Base-by-base conservation (phyloP, 106 monocot species). In the Hemerocallis citrina region DNA sequence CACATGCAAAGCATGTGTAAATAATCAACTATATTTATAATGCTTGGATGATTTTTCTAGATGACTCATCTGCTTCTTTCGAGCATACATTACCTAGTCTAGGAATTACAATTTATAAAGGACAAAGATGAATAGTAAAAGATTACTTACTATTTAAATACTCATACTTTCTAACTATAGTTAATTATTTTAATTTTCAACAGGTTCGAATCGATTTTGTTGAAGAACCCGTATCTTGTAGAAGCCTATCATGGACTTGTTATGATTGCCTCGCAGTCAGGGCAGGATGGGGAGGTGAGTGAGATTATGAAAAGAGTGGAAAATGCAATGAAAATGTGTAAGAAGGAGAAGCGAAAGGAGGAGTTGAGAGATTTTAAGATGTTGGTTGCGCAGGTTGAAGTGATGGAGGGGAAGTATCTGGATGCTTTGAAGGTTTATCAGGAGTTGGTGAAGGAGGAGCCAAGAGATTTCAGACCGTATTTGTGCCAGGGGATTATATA, bases 211-310 rank as follows among this genome's bases (percentile, higher is more conserved):
- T 66, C 66, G 1, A 34, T 93, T 28, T 48, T 86, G 20, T 16
- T 36, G 40, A 76, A 72, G 30, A 76, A 81, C 33, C 92, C 92
- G 3, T 68, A 72, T 6, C 37, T 70, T 13, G 88, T 85, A 7
- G 92, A 93, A 57, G 92, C 92, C 0, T 93, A 88, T 50, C 87
- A 93, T 21, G 92, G 85, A 34, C 76, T 92, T 15, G 70, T 88
- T 9, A 57, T 93, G 78, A 66, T 70, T 7, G 71, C 88, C 7
- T 68, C 67, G 28, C 61, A 73, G 34, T 49, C 63, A 1, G 40
- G 17, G 29, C 58, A 30, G 10, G 34, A 32, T 8, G 41, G 15
- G 7, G 70, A 69, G 29, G 61, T 85, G 22, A 37, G 29, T 11
- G 39, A 21, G 13, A 41, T 85, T 13, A 30, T 77, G n/a, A 54